A percentile compares a stretch with the other conserved stretches of the same genome.
These are phyloP conservation scores for Brasenia schreberi DNA, from an alignment of 164 flowering plant species.

Conservation along the genomic window DNA sequence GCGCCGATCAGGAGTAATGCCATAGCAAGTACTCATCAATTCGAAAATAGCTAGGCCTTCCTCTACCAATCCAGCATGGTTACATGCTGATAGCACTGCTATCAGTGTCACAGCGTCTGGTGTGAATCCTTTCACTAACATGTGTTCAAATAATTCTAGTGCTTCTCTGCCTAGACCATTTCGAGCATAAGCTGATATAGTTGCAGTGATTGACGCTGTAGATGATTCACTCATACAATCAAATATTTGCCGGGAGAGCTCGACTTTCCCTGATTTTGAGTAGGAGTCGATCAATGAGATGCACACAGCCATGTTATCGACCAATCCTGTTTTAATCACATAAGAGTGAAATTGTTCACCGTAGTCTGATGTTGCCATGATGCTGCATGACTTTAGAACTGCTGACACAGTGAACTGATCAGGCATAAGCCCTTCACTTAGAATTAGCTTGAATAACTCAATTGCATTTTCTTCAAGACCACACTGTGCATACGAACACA, in stretches of 20 bases:
- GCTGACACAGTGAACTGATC: constrained; percentile 53
- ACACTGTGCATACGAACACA: constrained; percentile 48
- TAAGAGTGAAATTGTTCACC: constrained; percentile 37
- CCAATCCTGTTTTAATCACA: constrained; percentile 45
- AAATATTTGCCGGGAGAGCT: constrained; percentile 30
- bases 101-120: constrained; percentile 66
- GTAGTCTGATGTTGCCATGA: constrained; percentile 19
- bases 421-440: constrained; percentile 39
- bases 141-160: constrained; percentile 26
- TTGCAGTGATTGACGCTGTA: constrained; percentile 47
- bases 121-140: constrained; percentile 30
- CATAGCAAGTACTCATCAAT: constrained; percentile 27
- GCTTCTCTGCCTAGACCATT: constrained; percentile 53
- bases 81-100: constrained; percentile 51
- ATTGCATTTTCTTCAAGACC: constrained; percentile 35
- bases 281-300: constrained; percentile 60
- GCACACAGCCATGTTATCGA: constrained; percentile 29
- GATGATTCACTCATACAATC: constrained; percentile 30
- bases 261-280: constrained; percentile 45
- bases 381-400: constrained; percentile 44
- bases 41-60: constrained; percentile 44
- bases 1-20: constrained; percentile 31
- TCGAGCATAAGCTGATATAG: constrained; percentile 55
- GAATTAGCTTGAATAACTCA: constrained; percentile 50
- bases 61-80: constrained; percentile 55